These are phyloP conservation scores for Clarkia xantiana DNA, from an alignment of 345 rosid species.

Conservation along the genomic window DNA sequence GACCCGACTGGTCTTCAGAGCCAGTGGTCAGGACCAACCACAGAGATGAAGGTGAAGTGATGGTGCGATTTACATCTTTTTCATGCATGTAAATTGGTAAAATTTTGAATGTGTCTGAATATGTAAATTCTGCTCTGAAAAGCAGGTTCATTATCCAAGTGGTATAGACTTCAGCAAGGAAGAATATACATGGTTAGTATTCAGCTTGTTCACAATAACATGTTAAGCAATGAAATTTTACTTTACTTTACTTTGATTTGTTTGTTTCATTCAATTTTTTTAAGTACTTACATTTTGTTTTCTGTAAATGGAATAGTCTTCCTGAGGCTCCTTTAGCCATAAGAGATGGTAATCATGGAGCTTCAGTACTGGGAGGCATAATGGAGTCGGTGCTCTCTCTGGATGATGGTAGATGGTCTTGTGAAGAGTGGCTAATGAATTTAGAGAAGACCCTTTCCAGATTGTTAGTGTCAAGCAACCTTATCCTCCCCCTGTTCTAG, in stretches of 20 bases:
- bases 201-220: too few relatives aligned
- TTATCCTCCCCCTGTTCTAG: conserved; percentile 89
- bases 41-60: conserved; percentile 49
- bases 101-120: too few relatives aligned
- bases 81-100: too few relatives aligned
- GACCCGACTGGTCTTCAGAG: conserved; percentile 84
- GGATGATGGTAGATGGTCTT: conserved; percentile 83
- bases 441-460: conserved; percentile 68
- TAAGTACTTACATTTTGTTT: too few relatives aligned
- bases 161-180: too few relatives aligned
- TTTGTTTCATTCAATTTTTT: too few relatives aligned
- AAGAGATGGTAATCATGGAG: conserved; percentile 31
- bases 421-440: conserved; percentile 38
- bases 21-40: conserved; percentile 76
- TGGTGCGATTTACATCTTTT: too few relatives aligned
- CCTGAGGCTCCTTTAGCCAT: conserved; percentile 22
- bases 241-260: too few relatives aligned
- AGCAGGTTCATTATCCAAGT: too few relatives aligned
- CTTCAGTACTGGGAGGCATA: conserved; percentile 15
- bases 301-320: conserved; percentile 19
- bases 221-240: too few relatives aligned
- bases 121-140: too few relatives aligned
- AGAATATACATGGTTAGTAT: too few relatives aligned
- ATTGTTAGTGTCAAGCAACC: conserved; percentile 71
- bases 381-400: conserved; percentile 83